Conservation (phyloP, 805 yeast species). For the Kuraishia piskuri region DNA sequence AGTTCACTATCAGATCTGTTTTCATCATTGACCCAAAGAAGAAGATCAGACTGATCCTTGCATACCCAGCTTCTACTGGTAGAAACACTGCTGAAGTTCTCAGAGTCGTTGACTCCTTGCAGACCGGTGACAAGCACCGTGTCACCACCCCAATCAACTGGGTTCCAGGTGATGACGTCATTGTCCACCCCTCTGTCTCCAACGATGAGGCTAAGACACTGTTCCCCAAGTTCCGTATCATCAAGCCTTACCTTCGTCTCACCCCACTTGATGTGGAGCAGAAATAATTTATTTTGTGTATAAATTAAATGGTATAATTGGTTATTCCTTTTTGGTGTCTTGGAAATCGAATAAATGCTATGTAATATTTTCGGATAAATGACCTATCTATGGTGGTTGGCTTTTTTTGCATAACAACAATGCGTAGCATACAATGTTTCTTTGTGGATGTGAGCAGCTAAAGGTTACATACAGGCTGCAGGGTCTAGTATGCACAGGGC, state of each 20-base stretch:
- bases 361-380: neutral
- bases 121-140: conserved; percentile 51
- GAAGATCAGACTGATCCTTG: conserved; percentile 50
- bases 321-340: neutral
- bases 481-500: no score
- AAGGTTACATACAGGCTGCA: no score
- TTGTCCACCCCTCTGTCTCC: conserved; percentile 57
- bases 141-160: conserved; percentile 64
- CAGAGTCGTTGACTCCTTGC: conserved; percentile 63
- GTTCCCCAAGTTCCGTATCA: conserved; percentile 52
- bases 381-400: neutral
- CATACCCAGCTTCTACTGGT: conserved; percentile 71
- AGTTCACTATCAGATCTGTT: conserved; percentile 63
- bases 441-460: no score
- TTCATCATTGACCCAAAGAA: conserved; percentile 63
- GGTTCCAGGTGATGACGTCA: conserved; percentile 68
- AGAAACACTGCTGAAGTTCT: conserved; percentile 70
- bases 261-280: conserved; percentile 25
- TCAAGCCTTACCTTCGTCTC: conserved; percentile 58
- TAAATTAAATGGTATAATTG: no score
- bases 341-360: neutral
- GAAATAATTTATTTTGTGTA: neutral
- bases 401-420: no score
- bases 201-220: conserved; percentile 50
- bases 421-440: no score